Base-by-base conservation (phyloP, 805 yeast genomes). In the Candida maltosa region DNA sequence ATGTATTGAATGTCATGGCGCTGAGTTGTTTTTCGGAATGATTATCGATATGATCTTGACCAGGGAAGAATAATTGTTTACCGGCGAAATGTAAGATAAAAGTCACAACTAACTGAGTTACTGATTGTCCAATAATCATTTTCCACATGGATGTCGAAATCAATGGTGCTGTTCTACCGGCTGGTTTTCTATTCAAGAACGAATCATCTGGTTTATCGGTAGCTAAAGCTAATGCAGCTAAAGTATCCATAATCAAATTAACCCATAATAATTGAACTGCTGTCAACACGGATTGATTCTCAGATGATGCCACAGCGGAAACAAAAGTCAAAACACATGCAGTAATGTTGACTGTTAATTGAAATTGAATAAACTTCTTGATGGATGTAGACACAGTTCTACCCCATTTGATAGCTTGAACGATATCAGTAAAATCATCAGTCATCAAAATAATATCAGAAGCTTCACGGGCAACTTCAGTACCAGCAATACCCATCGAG, bases 221-320 rank as follows among this genome's bases (percentile, higher is more conserved):
- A 5, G 98, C 98, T 49, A 93, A 73, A 0, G 98, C 98, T 49
- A 93, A 71, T 3, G 98, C 98, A 3, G 98, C 98, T 44, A 93
- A 74, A 0, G 98, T 93, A 60, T 93, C 98, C 98, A 93, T 93
- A 51, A 93, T 93, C 59, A 93, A 71, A 60, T 93, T 93, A 33
- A 93, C 97, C 98, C 98, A 93, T 44, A 93, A 70, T 47, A 93
- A 76, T 65, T 93, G 98, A 30, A 93, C 98, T 1, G 98, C 98
- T 19, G 97, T 91, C 51, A 93, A 70, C 7, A 93, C 98, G 4
- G 97, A 86, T 26, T 74, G 62, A 46, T 89, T 91, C 32, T 80
- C 83, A 18, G 77, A 60, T 4, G 88, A 79, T 1, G 89, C 87
- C 35, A 91, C 94, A 9, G 98, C 94, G 29, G 96, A 83, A 14